Evolutionary conservation across 352 stramenopile genomes (phyloP), one percentile per base, ranked within the genome.

Genomic region (Phytopythium oedochilum): DNA sequence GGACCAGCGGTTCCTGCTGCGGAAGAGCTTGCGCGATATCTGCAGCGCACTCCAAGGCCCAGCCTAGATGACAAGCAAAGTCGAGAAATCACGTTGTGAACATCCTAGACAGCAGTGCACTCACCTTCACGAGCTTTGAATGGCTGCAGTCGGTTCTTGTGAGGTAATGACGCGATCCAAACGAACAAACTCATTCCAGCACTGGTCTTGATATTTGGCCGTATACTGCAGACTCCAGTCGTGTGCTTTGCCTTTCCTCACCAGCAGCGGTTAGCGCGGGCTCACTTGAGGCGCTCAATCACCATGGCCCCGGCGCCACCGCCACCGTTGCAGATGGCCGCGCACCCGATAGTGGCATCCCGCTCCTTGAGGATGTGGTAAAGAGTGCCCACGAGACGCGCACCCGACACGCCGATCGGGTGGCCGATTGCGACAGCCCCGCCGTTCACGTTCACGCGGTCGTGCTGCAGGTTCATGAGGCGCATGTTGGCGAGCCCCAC

Each of bases 321-420:
- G 31, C 97, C 97, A 31, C 97, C 97, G 73, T 99, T 99, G 72
- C 97, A 99, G 60, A 99, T 99, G 42, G 88, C 96, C 25, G 97
- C 97, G 68, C 85, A 96, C 39, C 97, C 97, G 44, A 99, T 90
- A n/a, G 82, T 97, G 18, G 83, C 95, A 60, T 98, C 94, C 38
- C 96, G 96, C 61, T 97, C 83, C 60, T 97, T 89, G 51, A 99
- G 77, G 28, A 98, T 95, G 59, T 92, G 80, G 59, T 97, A 92
- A 18, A 99, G 78, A 47, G 88, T 96, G 38, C 93, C 95, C 52
- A 99, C 83, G 61, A 99, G 99, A 39, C 91, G 86, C 28, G 87
- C 85, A 18, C 96, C 96, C 31, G 78, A 97, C 71, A 92, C 86
- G 32, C 83, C 85, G 39, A 94, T 89, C 2, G 85, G 85, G 64